phyloP scores from a whole-genome alignment of 768 basidiomycete genomes.

The Amanita pseudoporphyria region DNA sequence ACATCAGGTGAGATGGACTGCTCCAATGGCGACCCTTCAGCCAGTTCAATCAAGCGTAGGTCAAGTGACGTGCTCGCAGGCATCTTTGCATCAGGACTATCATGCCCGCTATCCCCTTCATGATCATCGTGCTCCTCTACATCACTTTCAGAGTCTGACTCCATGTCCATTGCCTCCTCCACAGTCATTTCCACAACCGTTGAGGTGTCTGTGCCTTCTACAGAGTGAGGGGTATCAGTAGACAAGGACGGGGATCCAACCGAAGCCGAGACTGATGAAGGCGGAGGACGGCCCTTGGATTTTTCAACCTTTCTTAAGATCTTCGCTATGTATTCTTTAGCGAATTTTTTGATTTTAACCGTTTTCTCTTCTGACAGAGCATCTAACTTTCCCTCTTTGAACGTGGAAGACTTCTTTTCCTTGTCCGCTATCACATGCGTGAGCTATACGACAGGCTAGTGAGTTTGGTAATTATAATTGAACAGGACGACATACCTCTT shows the following conservation, averaged over 20 bases:
- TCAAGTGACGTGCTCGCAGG: not conserved
- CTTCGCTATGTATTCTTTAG: constrained; percentile 86
- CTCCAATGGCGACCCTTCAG: constrained; percentile 1
- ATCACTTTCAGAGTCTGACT: constrained; percentile 6
- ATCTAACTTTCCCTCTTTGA: constrained; percentile 65
- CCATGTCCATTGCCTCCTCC: constrained; percentile 11
- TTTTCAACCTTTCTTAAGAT: constrained; percentile 62
- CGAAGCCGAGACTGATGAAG: constrained; percentile 13
- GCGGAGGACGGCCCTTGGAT: constrained; percentile 22
- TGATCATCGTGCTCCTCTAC: not conserved
- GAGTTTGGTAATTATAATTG: not conserved
- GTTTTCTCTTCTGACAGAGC: constrained; percentile 79
- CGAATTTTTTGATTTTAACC: constrained; percentile 84
- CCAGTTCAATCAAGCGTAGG: not conserved
- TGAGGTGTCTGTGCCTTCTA: constrained; percentile 26
- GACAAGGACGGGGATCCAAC: constrained; percentile 29
- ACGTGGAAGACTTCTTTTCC: constrained; percentile 86
- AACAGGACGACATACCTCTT: constrained; percentile 55
- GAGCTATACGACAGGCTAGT: constrained; percentile 40
- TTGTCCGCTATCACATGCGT: constrained; percentile 85
- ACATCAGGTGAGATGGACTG: constrained; percentile 2
- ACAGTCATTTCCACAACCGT: constrained; percentile 23
- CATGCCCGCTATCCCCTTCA: not conserved
- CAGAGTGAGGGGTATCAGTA: constrained; percentile 31
- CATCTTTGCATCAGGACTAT: not conserved